Base-by-base conservation (phyloP, 345 rosid species). In the Citrus hindsii region DNA sequence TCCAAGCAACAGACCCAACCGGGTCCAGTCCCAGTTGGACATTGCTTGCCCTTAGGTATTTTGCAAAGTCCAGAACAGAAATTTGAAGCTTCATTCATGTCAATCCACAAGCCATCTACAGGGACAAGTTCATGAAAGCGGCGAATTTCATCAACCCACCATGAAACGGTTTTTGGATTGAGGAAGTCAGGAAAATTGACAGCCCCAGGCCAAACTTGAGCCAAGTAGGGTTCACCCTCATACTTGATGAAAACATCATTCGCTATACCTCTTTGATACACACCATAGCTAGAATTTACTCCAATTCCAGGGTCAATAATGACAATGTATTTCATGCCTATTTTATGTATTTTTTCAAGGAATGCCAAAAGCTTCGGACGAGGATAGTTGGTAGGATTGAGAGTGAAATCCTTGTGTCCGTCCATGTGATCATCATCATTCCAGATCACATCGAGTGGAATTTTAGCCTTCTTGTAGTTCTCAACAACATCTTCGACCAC, bases 401-500 rank as follows among this genome's bases (percentile, higher is more conserved):
- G 85, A 24, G 99, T 96, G 86, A 97, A 97, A 81, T 97, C 99
- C 87, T 94, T 97, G 78, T 94, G 86, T 37, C 87, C 88, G 2
- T 96, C 99, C 99, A 94, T 96, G 89, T 96, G 98, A 87, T 96
- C 98, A 76, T 92, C 99, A 67, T 96, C 99, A 56, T 90, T 96
- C 98, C 98, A 94, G 21, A 94, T 94, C 65, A 96, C 98, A 61
- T 96, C 98, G 5, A 92, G 97, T 2, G 98, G 99, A 79, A 96
- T 96, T 79, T 89, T 80, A 5, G 97, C 95, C 83, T 89, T 90
- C 63, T 89, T 75, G 88, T 96, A 96, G 84, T 83, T 94, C 24
- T 84, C 95, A 3, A 96, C 99, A 14, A 96, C 99, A 25, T 96
- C 98, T 87, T 96, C 99, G 4, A 94, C 88, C 4, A 94, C 98